Evolutionary conservation across 2,329 filamentous ascomycete species (phyloP).

Genomic region (Fusarium caatingaense): DNA sequence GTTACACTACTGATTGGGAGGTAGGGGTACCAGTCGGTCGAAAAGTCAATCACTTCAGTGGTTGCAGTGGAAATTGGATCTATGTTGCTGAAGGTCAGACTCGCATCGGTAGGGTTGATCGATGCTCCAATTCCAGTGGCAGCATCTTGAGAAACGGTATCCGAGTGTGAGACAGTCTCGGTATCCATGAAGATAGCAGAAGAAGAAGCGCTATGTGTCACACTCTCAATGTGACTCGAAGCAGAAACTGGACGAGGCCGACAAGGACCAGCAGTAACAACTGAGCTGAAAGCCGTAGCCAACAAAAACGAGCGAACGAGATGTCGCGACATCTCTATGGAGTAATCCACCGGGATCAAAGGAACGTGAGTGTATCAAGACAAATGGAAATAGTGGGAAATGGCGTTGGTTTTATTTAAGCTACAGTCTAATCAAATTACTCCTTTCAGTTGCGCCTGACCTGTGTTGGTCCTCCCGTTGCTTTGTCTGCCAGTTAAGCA

Average conservation of each 20-base stretch:
- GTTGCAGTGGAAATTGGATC: neutral
- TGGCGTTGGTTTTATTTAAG: neutral
- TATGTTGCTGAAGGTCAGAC: fast-evolving
- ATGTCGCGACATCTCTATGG: neutral
- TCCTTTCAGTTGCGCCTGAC: neutral
- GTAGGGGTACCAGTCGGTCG: neutral
- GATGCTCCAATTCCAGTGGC: neutral
- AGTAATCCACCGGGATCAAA: neutral
- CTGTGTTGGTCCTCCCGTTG: neutral
- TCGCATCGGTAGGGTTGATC: neutral
- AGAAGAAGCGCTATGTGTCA: neutral
- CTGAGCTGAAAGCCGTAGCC: neutral
- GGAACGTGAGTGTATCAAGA: neutral
- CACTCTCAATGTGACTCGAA: neutral
- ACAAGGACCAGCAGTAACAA: neutral
- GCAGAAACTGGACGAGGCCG: neutral
- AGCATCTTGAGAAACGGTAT: neutral
- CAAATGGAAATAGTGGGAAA: neutral
- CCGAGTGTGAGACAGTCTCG: neutral
- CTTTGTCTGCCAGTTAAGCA: neutral
- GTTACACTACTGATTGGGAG: neutral
- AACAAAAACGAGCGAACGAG: neutral
- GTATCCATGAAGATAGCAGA: neutral
- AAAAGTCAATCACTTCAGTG: fast-evolving
- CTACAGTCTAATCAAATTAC: neutral